Base-by-base conservation (phyloP, 306 rosid species). In the Ochetophila trinervis region DNA sequence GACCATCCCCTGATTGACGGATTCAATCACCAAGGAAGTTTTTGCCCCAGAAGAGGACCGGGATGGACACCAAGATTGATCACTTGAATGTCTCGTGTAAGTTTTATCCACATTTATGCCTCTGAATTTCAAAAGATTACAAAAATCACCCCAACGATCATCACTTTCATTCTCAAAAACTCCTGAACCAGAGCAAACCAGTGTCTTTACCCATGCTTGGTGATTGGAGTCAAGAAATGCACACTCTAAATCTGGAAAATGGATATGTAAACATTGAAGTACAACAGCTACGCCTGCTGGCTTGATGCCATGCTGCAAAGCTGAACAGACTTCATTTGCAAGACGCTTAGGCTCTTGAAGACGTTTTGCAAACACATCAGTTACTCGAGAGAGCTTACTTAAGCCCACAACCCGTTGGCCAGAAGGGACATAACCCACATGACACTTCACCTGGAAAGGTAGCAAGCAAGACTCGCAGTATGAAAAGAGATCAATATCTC, bases 381-480 rank as follows among this genome's bases (percentile, higher is more conserved):
- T 78, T 11, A 83, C 97, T 34, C 99, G 88, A 57, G 95, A 86
- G 60, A 90, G 91, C 73, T 94, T 94, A 83, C 99, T 94, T 78
- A 94, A 74, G 61, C 99, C 96, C 0, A 94, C 86, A 60, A 94
- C 97, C 68, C 87, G 81, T 68, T 83, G 88, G 42, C 90, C 84
- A 19, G 89, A 84, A 54, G 99, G 94, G 60, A 94, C 90, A 72
- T 94, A 94, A 36, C 96, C 97, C 49, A 90, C 91, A 68, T 94
- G 99, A 70, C 97, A 90, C 67, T 83, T 90, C 54, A 88, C 89
- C 81, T 86, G 95, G 75, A 94, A 90, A 6, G 97, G 99, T 68
- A 94, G 95, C 85, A 94, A 71, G 81, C 99, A 94, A 6, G 97
- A 90, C 74, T 94, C 99, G 6, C 99, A 94, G 63, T 88, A 88